These are phyloP conservation scores for Immersiella caudata DNA, from an alignment of 495 filamentous ascomycete species.

Conservation along the genomic window DNA sequence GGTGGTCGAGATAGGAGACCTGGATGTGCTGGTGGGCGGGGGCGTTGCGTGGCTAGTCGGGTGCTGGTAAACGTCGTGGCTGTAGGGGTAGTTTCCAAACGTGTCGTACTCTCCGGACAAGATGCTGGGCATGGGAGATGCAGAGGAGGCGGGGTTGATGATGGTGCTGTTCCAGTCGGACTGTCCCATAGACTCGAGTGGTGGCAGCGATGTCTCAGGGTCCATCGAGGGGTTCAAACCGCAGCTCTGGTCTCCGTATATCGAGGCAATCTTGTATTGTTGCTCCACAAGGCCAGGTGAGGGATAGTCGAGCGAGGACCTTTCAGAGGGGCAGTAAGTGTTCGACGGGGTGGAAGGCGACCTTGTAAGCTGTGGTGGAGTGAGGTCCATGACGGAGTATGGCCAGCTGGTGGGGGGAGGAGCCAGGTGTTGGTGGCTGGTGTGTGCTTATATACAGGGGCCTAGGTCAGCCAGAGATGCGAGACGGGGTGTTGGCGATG, in stretches of 20 bases:
- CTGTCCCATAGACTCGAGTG: constrained; percentile 48
- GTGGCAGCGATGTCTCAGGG: constrained; percentile 44
- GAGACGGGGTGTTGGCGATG: constrained; percentile 23
- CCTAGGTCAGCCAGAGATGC: constrained; percentile 25
- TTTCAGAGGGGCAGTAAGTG: constrained; percentile 52
- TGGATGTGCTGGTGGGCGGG: constrained; percentile 45
- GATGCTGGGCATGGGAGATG: constrained; percentile 49
- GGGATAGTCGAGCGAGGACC: constrained; percentile 51
- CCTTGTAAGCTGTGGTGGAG: constrained; percentile 52
- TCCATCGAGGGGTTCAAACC: constrained; percentile 44
- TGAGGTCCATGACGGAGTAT: constrained; percentile 47
- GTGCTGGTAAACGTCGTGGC: constrained; percentile 53
- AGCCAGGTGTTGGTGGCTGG: constrained; percentile 29
- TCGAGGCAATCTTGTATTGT: constrained; percentile 50
- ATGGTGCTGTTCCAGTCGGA: constrained; percentile 46
- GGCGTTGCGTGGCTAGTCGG: constrained; percentile 46
- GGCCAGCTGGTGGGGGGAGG: constrained; percentile 16
- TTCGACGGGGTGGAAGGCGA: constrained; percentile 51
- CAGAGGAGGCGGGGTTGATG: constrained; percentile 44
- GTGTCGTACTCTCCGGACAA: constrained; percentile 56
- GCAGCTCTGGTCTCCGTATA: constrained; percentile 49
- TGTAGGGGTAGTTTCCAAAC: constrained; percentile 53
- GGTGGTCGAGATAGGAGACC: constrained; percentile 42
- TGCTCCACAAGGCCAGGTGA: constrained; percentile 49
- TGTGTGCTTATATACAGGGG: constrained; percentile 31